Conservation (phyloP, 106 monocot genomes). For the Posidonia australis region DNA sequence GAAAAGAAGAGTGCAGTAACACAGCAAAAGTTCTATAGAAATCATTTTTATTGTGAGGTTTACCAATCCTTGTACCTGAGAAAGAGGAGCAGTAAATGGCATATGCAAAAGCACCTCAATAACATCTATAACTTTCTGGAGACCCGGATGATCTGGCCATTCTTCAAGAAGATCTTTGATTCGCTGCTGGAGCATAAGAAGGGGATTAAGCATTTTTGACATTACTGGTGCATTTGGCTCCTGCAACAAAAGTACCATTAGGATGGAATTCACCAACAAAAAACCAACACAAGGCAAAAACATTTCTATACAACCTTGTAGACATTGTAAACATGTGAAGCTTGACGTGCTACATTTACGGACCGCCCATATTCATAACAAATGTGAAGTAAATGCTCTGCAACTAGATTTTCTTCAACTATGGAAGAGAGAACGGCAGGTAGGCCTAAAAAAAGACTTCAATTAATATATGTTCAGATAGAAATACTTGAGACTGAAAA, state of each 20-base stretch:
- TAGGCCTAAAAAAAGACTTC: slow-evolving; percentile 26
- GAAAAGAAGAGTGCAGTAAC: background rate
- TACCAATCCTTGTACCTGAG: slow-evolving; percentile 40
- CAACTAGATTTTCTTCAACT: slow-evolving; percentile 59
- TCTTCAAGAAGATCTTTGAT: slow-evolving; percentile 38
- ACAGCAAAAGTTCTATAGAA: background rate
- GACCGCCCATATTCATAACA: slow-evolving; percentile 32
- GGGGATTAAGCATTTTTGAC: slow-evolving; percentile 54
- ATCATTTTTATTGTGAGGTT: background rate
- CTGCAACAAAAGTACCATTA: slow-evolving; percentile 16
- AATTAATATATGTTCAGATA: no score
- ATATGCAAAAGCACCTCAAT: slow-evolving; percentile 39
- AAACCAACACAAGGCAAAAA: background rate
- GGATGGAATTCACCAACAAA: background rate
- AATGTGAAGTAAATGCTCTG: slow-evolving; percentile 55
- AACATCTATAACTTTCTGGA: slow-evolving; percentile 44
- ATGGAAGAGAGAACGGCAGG: slow-evolving; percentile 17
- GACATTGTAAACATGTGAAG: slow-evolving; percentile 27
- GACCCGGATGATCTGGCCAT: slow-evolving; percentile 82
- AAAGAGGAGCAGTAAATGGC: slow-evolving; percentile 40
- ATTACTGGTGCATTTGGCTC: slow-evolving; percentile 54
- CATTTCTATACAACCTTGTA: slow-evolving; percentile 41
- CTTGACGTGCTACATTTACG: background rate
- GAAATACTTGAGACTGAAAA: background rate
- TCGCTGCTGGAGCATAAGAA: slow-evolving; percentile 29